These are phyloP conservation scores for Gillenia trifoliata DNA, from an alignment of 306 rosid genomes.

Conservation along the genomic window DNA sequence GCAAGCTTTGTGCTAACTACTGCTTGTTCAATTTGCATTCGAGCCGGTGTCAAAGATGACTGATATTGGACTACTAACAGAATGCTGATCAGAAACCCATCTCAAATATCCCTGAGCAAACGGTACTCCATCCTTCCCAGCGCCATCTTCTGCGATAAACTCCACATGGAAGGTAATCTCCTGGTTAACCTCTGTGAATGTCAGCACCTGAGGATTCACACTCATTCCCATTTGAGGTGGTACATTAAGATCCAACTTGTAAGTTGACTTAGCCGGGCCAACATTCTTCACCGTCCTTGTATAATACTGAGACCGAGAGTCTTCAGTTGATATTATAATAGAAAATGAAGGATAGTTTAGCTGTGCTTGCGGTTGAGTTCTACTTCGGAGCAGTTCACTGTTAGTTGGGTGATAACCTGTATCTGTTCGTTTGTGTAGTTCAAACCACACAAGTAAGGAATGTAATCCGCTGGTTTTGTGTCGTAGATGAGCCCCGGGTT, in stretches of 20 bases:
- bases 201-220: conserved; percentile 23
- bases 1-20: not conserved
- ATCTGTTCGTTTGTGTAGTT: conserved; percentile 38
- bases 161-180: conserved; percentile 19
- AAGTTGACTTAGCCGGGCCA: conserved; percentile 36
- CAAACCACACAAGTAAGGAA: conserved; percentile 57
- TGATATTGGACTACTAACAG: conserved; percentile 9
- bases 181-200: conserved; percentile 42
- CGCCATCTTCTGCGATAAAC: conserved; percentile 15
- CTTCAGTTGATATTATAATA: not conserved
- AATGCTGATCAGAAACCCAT: conserved; percentile 41
- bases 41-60: conserved; percentile 5
- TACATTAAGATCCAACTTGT: conserved; percentile 8
- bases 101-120: conserved; percentile 39
- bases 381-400: conserved; percentile 30
- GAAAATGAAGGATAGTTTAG: conserved; percentile 56
- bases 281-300: conserved; percentile 47
- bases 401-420: conserved; percentile 18
- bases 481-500: conserved; percentile 57
- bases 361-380: conserved; percentile 25
- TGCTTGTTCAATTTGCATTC: not conserved
- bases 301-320: conserved; percentile 21
- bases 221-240: conserved; percentile 27
- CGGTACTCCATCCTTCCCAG: not conserved
- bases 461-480: conserved; percentile 35